These are phyloP conservation scores for Stephania cephalantha DNA, from an alignment of 164 flowering plant species.

Conservation along the genomic window DNA sequence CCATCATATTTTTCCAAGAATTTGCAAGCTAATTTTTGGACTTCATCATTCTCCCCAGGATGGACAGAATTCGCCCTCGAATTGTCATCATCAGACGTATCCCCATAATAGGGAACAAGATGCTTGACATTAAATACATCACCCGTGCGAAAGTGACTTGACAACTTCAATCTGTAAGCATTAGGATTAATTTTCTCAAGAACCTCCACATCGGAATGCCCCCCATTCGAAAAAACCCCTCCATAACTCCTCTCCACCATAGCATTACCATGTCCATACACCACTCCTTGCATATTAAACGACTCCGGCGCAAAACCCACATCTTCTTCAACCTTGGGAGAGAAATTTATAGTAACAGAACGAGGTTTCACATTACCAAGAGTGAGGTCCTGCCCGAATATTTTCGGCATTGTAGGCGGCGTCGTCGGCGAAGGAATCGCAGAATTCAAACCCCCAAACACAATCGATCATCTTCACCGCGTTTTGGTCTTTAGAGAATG, in stretches of 20 bases:
- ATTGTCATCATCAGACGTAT: too few relatives aligned
- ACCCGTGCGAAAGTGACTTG: too few relatives aligned
- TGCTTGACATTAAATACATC: too few relatives aligned
- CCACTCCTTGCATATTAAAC: constrained; percentile 21
- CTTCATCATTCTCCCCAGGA: too few relatives aligned
- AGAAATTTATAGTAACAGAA: constrained; percentile 43
- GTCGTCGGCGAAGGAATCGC: constrained; percentile 22
- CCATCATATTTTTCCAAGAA: too few relatives aligned
- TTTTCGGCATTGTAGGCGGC: constrained; percentile 28
- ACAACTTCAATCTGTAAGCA: too few relatives aligned
- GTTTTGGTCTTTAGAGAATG: constrained; percentile 46
- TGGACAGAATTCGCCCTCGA: too few relatives aligned
- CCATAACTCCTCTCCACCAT: constrained; percentile 29
- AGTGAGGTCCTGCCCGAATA: constrained; percentile 69
- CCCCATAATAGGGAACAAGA: too few relatives aligned
- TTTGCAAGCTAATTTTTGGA: too few relatives aligned
- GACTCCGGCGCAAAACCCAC: constrained; percentile 32
- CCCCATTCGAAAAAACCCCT: constrained; percentile 36
- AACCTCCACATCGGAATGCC: too few relatives aligned
- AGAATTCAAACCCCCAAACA: constrained; percentile 35
- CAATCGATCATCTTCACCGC: constrained; percentile 33
- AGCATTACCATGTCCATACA: constrained; percentile 8
- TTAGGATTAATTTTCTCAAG: too few relatives aligned
- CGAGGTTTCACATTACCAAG: constrained; percentile 41
- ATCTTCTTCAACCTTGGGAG: constrained; percentile 70